phyloP scores from a whole-genome alignment of 2,329 filamentous ascomycete species.

The Mycocentrospora acerina region DNA sequence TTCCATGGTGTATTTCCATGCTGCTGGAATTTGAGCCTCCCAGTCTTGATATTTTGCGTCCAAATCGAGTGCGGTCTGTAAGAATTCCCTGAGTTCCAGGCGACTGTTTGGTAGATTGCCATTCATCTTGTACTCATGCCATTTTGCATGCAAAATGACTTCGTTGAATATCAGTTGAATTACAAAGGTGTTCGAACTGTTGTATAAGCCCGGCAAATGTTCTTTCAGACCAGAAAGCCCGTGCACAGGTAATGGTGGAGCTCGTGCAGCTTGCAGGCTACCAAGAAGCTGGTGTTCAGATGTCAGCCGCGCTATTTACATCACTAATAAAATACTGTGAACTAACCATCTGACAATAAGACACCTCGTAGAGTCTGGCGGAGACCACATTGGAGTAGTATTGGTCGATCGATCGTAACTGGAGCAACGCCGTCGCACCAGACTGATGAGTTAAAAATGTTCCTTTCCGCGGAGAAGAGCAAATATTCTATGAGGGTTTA shows the following conservation, averaged over 20 bases:
- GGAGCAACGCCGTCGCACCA: constrained; percentile 30
- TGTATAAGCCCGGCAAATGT: constrained; percentile 21
- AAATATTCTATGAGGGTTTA: constrained; percentile 24
- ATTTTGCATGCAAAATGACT: constrained; percentile 26
- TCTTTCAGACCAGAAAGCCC: constrained; percentile 15
- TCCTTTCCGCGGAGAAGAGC: constrained; percentile 18
- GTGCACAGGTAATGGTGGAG: constrained; percentile 22
- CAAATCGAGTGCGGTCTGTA: constrained; percentile 26
- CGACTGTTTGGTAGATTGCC: constrained; percentile 17
- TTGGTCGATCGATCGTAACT: constrained; percentile 26
- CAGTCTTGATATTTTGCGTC: constrained; percentile 29
- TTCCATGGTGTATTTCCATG: constrained; percentile 21
- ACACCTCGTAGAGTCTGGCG: constrained; percentile 29
- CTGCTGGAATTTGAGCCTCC: constrained; percentile 20
- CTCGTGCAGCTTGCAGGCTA: constrained; percentile 27
- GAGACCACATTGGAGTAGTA: constrained; percentile 27
- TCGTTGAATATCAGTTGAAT: constrained; percentile 28
- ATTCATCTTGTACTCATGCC: constrained; percentile 28
- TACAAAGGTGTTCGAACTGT: constrained; percentile 19
- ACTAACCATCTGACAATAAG: constrained; percentile 28
- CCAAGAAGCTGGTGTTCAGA: constrained; percentile 23
- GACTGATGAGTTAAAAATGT: constrained; percentile 28
- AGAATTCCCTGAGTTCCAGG: constrained; percentile 18
- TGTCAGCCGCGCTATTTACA: constrained; percentile 13
- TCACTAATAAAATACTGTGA: neutral